Evolutionary conservation across 108 stramenopile species (phyloP).

Genomic region (Heterococcus sp.): DNA sequence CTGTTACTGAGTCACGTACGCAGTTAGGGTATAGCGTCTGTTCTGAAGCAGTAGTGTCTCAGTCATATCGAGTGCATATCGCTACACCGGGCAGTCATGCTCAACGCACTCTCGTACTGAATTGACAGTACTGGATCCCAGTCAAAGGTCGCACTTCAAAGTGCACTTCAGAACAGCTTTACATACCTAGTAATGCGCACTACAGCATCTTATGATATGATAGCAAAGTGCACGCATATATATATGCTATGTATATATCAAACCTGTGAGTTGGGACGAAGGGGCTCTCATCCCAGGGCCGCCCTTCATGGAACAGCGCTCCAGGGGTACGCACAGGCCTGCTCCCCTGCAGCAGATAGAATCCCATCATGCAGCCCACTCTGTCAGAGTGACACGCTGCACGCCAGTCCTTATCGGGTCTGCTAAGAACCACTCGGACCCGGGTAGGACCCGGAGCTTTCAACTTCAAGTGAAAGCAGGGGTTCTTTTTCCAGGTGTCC

Average conservation of each 20-base stretch:
- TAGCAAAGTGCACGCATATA: background rate
- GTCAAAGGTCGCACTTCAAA: too few relatives aligned
- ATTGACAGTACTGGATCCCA: too few relatives aligned
- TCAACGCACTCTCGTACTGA: too few relatives aligned
- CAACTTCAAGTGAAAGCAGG: constrained; percentile 41
- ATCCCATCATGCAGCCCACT: constrained; percentile 62
- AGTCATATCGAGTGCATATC: too few relatives aligned
- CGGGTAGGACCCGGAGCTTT: background rate
- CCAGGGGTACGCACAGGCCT: background rate
- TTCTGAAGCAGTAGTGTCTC: too few relatives aligned
- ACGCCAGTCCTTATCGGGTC: constrained; percentile 50
- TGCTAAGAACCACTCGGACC: constrained; percentile 34
- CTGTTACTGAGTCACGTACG: too few relatives aligned
- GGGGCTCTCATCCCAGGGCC: constrained; percentile 24
- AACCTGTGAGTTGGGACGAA: constrained; percentile 20
- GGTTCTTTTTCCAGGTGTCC: constrained; percentile 48
- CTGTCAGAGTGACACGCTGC: constrained; percentile 41
- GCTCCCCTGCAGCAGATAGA: constrained; percentile 46
- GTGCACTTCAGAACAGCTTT: too few relatives aligned
- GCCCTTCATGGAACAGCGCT: constrained; percentile 14
- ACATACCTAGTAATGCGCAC: too few relatives aligned
- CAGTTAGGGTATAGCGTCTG: too few relatives aligned
- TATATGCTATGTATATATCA: background rate
- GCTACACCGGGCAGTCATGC: too few relatives aligned
- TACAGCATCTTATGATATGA: too few relatives aligned